Evolutionary conservation across 768 basidiomycete genomes (phyloP).

Genomic region (Collybia sordida): DNA sequence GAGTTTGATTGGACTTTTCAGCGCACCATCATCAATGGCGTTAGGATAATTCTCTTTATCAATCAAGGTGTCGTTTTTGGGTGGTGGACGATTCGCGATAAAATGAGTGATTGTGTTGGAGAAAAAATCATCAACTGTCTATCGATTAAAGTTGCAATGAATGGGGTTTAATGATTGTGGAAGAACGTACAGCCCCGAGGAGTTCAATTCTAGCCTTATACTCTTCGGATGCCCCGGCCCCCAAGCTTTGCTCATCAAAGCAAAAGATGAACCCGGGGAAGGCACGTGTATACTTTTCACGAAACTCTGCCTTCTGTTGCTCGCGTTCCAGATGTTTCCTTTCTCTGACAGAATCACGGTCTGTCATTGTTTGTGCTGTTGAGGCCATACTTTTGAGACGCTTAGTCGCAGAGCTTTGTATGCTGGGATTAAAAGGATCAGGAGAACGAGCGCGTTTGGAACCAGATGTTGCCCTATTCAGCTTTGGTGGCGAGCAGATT

Average conservation of each 20-base stretch:
- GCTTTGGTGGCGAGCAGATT: constrained; percentile 28
- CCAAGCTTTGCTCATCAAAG: constrained; percentile 65
- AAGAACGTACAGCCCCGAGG: constrained; percentile 74
- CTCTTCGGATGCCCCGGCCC: constrained; percentile 37
- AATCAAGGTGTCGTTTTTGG: constrained; percentile 29
- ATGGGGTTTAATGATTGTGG: not conserved
- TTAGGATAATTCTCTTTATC: constrained; percentile 71
- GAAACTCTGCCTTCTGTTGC: constrained; percentile 68
- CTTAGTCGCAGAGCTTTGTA: constrained; percentile 28
- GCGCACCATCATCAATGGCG: constrained; percentile 22
- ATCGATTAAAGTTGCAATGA: constrained; percentile 2
- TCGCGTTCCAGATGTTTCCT: constrained; percentile 51
- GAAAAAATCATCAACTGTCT: constrained; percentile 90
- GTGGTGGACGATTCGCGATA: constrained; percentile 60
- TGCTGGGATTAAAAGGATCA: constrained; percentile 37
- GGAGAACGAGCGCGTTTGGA: constrained; percentile 53
- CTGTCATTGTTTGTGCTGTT: constrained; percentile 13
- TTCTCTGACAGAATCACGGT: constrained; percentile 41
- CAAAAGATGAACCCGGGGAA: constrained; percentile 87
- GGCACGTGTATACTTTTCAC: constrained; percentile 77
- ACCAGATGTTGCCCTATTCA: constrained; percentile 27
- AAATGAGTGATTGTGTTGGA: constrained; percentile 85
- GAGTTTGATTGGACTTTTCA: constrained; percentile 69
- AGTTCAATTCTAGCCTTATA: constrained; percentile 58
- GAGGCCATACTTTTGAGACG: constrained; percentile 38